These are phyloP conservation scores for Fulvia fulva DNA, from an alignment of 2,329 filamentous ascomycete genomes.

Conservation along the genomic window DNA sequence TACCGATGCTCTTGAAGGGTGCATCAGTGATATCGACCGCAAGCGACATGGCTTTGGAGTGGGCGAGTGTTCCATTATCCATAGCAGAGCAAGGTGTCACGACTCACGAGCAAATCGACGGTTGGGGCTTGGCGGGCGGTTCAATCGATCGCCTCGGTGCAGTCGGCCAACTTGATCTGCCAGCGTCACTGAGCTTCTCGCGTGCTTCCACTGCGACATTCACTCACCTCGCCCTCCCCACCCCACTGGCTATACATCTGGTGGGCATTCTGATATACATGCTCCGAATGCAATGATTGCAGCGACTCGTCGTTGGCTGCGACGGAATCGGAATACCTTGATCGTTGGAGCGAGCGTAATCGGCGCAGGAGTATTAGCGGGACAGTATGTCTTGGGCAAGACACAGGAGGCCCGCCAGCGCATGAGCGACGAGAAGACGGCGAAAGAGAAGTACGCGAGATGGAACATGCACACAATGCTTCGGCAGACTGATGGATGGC, in stretches of 20 bases:
- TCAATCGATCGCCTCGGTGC: background rate
- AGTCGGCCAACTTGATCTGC: background rate
- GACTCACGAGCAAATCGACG: too few species aligned
- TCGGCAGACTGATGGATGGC: conserved; percentile 2
- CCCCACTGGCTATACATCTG: too few species aligned
- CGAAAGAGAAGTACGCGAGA: conserved; percentile 80
- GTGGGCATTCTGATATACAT: too few species aligned
- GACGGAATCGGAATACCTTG: conserved; percentile 84
- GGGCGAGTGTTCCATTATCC: too few species aligned
- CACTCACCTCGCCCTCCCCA: background rate
- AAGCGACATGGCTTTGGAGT: too few species aligned
- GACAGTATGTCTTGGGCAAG: conserved; percentile 88
- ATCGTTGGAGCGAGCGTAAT: conserved; percentile 83
- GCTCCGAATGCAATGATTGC: conserved; percentile 52
- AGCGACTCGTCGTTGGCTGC: conserved; percentile 83
- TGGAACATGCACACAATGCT: background rate
- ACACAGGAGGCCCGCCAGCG: conserved; percentile 90
- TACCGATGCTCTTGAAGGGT: background rate
- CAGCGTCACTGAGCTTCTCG: background rate
- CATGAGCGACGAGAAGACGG: conserved; percentile 92
- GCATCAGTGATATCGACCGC: too few species aligned
- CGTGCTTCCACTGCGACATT: background rate
- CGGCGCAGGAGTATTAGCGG: conserved; percentile 84
- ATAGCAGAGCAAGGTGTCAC: background rate
- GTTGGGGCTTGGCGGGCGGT: background rate